Conservation (phyloP, 768 basidiomycete species). For the Lactarius evosmus region DNA sequence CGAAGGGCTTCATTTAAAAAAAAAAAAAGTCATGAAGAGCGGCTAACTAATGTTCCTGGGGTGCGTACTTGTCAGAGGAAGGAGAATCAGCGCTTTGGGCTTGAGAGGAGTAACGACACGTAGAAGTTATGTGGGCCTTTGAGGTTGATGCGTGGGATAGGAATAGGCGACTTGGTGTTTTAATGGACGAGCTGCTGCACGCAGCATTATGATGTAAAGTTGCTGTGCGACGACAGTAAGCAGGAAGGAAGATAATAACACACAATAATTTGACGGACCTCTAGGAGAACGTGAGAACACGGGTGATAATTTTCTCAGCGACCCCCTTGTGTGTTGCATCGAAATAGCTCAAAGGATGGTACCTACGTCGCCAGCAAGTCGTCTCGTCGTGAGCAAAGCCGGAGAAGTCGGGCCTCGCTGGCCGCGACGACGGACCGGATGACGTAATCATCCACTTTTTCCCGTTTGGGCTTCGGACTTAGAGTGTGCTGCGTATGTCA, state of each 20-base stretch:
- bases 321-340: constrained; percentile 7
- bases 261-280: constrained; percentile 1
- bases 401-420: not conserved
- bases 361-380: not conserved
- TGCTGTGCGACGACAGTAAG: not conserved
- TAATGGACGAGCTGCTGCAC: not conserved
- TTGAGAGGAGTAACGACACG: constrained; percentile 17
- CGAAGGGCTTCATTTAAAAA: constrained; percentile 19
- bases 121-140: not conserved
- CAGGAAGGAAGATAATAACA: not conserved
- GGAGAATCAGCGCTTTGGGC: not conserved
- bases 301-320: not conserved
- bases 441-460: not conserved
- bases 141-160: not conserved
- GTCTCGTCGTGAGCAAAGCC: not conserved
- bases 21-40: not conserved
- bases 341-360: not conserved
- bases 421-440: not conserved
- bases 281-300: not conserved
- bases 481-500: not conserved
- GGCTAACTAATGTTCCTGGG: not conserved
- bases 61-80: constrained; percentile 19
- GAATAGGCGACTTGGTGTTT: not conserved
- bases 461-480: too few relatives aligned
- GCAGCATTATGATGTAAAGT: not conserved